Evolutionary conservation across 805 yeast genomes (phyloP), one percentile per base, ranked within the genome.

Genomic region (Hanseniaspora singularis): DNA sequence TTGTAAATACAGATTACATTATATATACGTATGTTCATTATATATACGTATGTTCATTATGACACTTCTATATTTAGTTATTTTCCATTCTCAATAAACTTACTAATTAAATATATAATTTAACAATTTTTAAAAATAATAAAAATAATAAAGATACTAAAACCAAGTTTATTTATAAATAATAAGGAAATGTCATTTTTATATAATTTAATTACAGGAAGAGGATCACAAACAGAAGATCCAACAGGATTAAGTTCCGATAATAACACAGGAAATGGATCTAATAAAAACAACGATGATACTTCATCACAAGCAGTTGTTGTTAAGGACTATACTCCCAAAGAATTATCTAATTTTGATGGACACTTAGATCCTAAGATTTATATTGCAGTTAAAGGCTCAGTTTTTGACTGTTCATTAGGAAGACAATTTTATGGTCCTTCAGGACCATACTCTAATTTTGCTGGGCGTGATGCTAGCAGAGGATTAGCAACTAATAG

Each of bases 391-490:
- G 85, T 89, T n/a, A 76, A 72, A 54, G 94, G 95, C 1, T 79
- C 71, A 22, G 95, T 89, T 2, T 89, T 73, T 57, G 96, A 89
- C 57, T 94, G 86, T 18, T 68, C 84, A 4, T 67, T 69, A 10
- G 94, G 94, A 0, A 74, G 88, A 53, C 73, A 74, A 39, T 88
- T 89, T 60, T 89, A 89, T 62, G 97, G 97, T 0, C 97, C 97
- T 6, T 84, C 89, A 26, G 96, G 96, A 0, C 95, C 96, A 0
- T 89, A 89, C 64, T 78, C 83, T 36, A 85, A 83, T 58, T 89
- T 89, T 69, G 96, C 96, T 0, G 97, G 97, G 1, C 81, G 84
- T 54, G 97, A 89, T 64, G 96, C 96, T 3, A 81, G 94, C 0
- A 70, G 97, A 53, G 97, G 96, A 0, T 71, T 89, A 48, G 96